These are phyloP conservation scores for Citrus unshiu DNA, from an alignment of 345 rosid genomes.

Conservation along the genomic window DNA sequence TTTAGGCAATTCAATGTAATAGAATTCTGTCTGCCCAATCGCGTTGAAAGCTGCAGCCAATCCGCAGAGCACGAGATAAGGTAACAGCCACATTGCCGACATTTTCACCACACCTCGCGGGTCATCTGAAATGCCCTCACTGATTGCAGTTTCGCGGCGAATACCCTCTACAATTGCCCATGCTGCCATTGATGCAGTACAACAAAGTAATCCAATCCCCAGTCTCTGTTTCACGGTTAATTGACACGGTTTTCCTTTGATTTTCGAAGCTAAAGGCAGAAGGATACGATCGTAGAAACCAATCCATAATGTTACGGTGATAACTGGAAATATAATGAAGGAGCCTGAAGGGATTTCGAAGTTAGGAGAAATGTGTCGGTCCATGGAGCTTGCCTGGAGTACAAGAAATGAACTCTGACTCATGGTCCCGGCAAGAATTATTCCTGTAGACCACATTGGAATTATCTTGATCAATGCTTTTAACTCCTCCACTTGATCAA, in stretches of 20 bases:
- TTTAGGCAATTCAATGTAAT: slow-evolving; percentile 47
- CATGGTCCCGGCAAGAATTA: slow-evolving; percentile 22
- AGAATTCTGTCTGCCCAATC: slow-evolving; percentile 48
- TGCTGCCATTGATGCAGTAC: slow-evolving; percentile 23
- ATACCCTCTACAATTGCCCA: background rate
- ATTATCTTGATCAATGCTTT: slow-evolving; percentile 43
- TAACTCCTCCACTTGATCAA: slow-evolving; percentile 62
- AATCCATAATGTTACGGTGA: slow-evolving; percentile 33
- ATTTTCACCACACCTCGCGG: slow-evolving; percentile 26
- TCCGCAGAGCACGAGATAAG: slow-evolving; percentile 30
- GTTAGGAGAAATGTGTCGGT: slow-evolving; percentile 38
- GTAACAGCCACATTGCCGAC: slow-evolving; percentile 54
- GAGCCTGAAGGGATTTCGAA: slow-evolving; percentile 57
- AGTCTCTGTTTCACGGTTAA: slow-evolving; percentile 42
- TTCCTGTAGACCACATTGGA: slow-evolving; percentile 56
- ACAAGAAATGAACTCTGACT: slow-evolving; percentile 32
- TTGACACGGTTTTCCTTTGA: slow-evolving; percentile 26
- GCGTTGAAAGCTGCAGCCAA: slow-evolving; percentile 38
- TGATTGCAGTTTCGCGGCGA: slow-evolving; percentile 27
- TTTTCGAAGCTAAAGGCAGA: slow-evolving; percentile 36
- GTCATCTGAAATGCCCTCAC: slow-evolving; percentile 24
- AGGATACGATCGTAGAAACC: slow-evolving; percentile 35
- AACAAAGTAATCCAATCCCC: slow-evolving; percentile 40
- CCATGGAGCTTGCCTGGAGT: slow-evolving; percentile 28
- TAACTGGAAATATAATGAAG: slow-evolving; percentile 29